Percentiles rank a stretch among this genome's conserved stretches.
phyloP scores from a whole-genome alignment of 306 rosid genomes.

The Quercus agrifolia region DNA sequence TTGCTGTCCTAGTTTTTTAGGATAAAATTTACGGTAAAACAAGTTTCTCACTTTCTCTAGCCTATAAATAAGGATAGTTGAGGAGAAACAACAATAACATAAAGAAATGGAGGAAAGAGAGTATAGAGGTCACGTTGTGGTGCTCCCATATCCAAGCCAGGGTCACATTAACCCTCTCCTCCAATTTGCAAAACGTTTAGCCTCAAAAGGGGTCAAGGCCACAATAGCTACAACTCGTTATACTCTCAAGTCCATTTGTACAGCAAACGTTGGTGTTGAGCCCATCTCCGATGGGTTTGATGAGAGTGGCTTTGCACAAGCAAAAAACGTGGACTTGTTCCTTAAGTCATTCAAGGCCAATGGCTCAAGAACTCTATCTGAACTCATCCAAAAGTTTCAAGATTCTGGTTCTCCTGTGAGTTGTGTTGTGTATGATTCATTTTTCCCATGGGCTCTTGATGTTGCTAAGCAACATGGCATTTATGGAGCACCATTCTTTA shows the following conservation, averaged over 20 bases:
- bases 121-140: constrained; percentile 25
- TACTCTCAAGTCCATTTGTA: constrained; percentile 33
- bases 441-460: constrained; percentile 50
- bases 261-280: constrained; percentile 34
- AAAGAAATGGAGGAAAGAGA: constrained; percentile 14
- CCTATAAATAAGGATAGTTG: neutral
- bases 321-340: constrained; percentile 14
- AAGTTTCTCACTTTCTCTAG: neutral
- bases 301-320: constrained; percentile 43
- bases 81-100: neutral
- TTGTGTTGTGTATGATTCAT: constrained; percentile 46
- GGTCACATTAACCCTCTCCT: constrained; percentile 54
- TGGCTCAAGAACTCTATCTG: constrained; percentile 36
- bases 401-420: constrained; percentile 19
- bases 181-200: constrained; percentile 45
- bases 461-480: constrained; percentile 44
- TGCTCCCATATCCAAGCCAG: constrained; percentile 54
- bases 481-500: constrained; percentile 39
- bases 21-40: no score
- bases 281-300: constrained; percentile 69
- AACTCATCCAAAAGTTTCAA: constrained; percentile 15
- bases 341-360: constrained; percentile 33
- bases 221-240: constrained; percentile 52
- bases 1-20: no score
- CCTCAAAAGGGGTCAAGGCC: constrained; percentile 42